Evolutionary conservation across 2,329 filamentous ascomycete genomes (phyloP).

Genomic region (Pseudogymnoascus destructans): DNA sequence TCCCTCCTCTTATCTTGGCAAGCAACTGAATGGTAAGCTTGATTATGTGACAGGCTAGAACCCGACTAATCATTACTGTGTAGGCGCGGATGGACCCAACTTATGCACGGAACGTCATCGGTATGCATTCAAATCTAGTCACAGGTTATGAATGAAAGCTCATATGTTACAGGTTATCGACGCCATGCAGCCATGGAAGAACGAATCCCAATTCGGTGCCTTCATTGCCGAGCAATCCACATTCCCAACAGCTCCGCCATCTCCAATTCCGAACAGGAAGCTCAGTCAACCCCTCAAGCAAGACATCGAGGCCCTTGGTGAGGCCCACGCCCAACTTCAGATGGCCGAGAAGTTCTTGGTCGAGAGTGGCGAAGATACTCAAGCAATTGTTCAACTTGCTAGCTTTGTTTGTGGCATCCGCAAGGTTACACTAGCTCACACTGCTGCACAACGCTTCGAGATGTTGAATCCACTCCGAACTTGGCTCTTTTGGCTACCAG

Average conservation of each 20-base stretch:
- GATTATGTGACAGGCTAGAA: constrained; percentile 19
- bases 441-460: constrained; percentile 75
- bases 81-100: constrained; percentile 83
- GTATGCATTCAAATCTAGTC: constrained; percentile 38
- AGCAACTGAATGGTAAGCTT: constrained; percentile 78
- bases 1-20: constrained; percentile 93
- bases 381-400: constrained; percentile 55
- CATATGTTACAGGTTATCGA: constrained; percentile 55
- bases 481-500: constrained; percentile 93
- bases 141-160: constrained; percentile 16
- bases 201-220: constrained; percentile 74
- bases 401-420: constrained; percentile 60
- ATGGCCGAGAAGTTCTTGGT: constrained; percentile 56
- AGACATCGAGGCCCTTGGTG: constrained; percentile 54
- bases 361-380: constrained; percentile 55
- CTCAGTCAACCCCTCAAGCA: constrained; percentile 53
- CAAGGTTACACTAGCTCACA: constrained; percentile 55
- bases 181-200: constrained; percentile 83
- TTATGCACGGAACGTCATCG: constrained; percentile 83
- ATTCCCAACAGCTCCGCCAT: constrained; percentile 53
- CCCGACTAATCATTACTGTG: constrained; percentile 27
- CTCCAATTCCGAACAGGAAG: constrained; percentile 43
- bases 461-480: constrained; percentile 76
- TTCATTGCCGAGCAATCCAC: constrained; percentile 71
- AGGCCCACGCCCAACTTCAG: constrained; percentile 52